Conservation (phyloP, 2,329 filamentous ascomycete species). For the Ophiostoma fasciatum region DNA sequence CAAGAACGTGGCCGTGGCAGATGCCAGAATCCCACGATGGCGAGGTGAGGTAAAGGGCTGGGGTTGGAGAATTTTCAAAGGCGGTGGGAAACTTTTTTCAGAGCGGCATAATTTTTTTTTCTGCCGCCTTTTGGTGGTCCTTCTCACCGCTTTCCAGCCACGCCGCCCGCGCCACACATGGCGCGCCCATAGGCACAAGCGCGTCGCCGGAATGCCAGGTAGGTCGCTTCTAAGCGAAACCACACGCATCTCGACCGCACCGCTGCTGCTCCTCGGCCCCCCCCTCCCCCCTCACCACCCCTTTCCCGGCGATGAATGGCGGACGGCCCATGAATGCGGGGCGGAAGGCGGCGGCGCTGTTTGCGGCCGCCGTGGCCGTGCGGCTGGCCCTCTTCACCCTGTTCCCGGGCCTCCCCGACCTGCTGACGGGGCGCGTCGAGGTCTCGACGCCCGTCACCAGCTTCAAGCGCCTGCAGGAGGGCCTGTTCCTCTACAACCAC, state of each 20-base stretch:
- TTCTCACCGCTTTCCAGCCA: too few relatives aligned
- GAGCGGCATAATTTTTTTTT: slow-evolving; percentile 9
- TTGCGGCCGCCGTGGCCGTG: slow-evolving; percentile 59
- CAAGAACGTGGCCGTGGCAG: too few relatives aligned
- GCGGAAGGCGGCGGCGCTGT: slow-evolving; percentile 47
- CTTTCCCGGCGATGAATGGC: slow-evolving; percentile 12
- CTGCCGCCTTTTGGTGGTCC: slow-evolving; percentile 7
- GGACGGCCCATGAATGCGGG: slow-evolving; percentile 12
- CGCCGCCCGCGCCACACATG: too few relatives aligned
- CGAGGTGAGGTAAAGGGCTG: too few relatives aligned
- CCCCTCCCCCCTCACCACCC: too few relatives aligned
- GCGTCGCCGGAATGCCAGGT: too few relatives aligned
- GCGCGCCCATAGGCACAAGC: too few relatives aligned
- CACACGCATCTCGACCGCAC: too few relatives aligned
- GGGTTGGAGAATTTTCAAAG: background rate
- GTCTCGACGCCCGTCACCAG: slow-evolving; percentile 94
- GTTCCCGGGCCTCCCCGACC: slow-evolving; percentile 71
- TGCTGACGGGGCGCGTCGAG: slow-evolving; percentile 84
- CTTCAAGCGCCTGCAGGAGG: slow-evolving; percentile 98
- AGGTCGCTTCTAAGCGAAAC: too few relatives aligned
- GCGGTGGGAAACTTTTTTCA: slow-evolving; percentile 15
- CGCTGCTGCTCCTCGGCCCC: too few relatives aligned
- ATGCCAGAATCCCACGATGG: too few relatives aligned
- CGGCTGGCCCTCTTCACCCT: slow-evolving; percentile 65
- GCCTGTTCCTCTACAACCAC: slow-evolving; percentile 86